phyloP scores from a whole-genome alignment of 1,139 yeast genomes.

The Candida gigantensis region DNA sequence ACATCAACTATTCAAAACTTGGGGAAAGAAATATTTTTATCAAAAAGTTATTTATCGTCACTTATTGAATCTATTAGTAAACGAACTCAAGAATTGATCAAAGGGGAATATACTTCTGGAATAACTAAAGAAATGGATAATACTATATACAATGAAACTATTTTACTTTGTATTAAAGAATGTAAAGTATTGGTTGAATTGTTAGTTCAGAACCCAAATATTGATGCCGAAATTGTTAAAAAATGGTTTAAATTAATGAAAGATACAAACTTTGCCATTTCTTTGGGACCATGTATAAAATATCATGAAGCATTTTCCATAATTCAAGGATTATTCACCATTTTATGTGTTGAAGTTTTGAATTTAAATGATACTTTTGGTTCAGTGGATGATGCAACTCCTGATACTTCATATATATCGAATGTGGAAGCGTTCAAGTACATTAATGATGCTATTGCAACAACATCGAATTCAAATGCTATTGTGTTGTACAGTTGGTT shows the following conservation, averaged over 20 bases:
- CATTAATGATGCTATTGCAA: constrained; percentile 38
- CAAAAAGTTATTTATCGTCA: constrained; percentile 24
- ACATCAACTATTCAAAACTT: constrained; percentile 38
- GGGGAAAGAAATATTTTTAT: constrained; percentile 39
- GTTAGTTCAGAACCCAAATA: constrained; percentile 33
- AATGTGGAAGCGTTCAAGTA: constrained; percentile 42
- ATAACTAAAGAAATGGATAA: constrained; percentile 22
- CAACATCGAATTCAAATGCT: constrained; percentile 38
- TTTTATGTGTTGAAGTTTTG: constrained; percentile 51
- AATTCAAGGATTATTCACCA: constrained; percentile 49
- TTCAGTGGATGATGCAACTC: constrained; percentile 24
- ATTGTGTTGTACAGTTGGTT: constrained; percentile 72
- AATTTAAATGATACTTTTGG: constrained; percentile 55
- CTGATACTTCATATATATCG: constrained; percentile 37
- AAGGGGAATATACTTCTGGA: constrained; percentile 17
- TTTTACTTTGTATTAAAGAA: constrained; percentile 39
- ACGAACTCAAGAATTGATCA: constrained; percentile 8
- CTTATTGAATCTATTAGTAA: constrained; percentile 22
- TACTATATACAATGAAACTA: constrained; percentile 34
- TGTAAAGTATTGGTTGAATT: constrained; percentile 49
- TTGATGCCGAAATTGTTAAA: constrained; percentile 30
- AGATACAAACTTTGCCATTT: constrained; percentile 38
- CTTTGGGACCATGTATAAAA: constrained; percentile 27
- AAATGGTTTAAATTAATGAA: constrained; percentile 62
- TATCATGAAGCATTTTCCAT: constrained; percentile 39